phyloP scores from a whole-genome alignment of 1,284 basidiomycete genomes.

The Mycosarcoma mackinlayi region DNA sequence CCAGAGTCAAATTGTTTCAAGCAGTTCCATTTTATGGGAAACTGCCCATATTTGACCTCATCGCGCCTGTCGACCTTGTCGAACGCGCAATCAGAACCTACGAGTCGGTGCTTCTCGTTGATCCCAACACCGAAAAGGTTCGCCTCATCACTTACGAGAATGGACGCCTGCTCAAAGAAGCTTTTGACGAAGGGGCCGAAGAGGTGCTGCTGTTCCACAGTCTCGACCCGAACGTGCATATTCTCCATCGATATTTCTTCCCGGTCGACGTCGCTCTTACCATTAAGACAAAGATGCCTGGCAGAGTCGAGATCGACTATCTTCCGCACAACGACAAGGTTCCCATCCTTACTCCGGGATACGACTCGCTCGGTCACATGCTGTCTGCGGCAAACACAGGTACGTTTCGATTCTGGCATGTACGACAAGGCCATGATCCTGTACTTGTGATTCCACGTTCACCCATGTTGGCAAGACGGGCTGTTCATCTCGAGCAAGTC shows the following conservation, averaged over 20 bases:
- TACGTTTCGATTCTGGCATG: slow-evolving; percentile 2
- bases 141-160: neutral
- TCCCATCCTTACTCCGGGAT: slow-evolving; percentile 3
- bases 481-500: neutral
- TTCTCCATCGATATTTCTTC: neutral
- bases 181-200: neutral
- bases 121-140: neutral
- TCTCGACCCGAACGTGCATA: slow-evolving; percentile 2
- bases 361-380: slow-evolving; percentile 17
- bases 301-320: neutral
- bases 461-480: neutral
- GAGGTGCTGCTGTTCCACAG: neutral
- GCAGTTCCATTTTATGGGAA: neutral
- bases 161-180: neutral
- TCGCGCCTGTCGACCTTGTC: neutral
- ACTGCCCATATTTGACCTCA: slow-evolving; percentile 1
- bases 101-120: neutral
- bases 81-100: slow-evolving; percentile 13
- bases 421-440: neutral
- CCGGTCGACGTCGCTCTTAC: neutral
- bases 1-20: neutral
- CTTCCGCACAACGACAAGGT: slow-evolving; percentile 1
- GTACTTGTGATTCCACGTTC: neutral
- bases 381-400: neutral
- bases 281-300: neutral